Evolutionary conservation across 2,329 filamentous ascomycete species (phyloP), one percentile per base, ranked within the genome.

Genomic region (Penicillium sumatraense): DNA sequence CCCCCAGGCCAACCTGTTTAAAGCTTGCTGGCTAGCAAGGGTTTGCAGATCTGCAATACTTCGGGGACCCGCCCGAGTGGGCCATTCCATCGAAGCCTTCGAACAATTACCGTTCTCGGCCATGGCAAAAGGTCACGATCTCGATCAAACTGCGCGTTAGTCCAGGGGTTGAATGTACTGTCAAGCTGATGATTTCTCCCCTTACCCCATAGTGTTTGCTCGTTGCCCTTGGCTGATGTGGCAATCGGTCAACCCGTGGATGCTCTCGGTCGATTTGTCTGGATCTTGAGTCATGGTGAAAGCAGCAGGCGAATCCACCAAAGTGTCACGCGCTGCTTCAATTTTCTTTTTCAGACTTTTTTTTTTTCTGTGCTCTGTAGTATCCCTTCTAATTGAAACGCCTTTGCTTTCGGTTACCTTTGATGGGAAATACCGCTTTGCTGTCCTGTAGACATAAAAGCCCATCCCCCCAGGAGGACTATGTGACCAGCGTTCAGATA

Each of bases 271-370:
- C 56, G 49, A 51, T 21, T 47, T 57, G 59, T 60, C 59, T 66
- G 58, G 64, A 56, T 60, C 59, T 55, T 61, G 60, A 65, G 58
- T 64, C 61, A 68, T 63, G 50, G 65, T 64, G 62, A 66, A 62
- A 63, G 54, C 61, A 64, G 46, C 56, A 46, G 50, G 46, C 35
- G 36, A 56, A 63, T 58, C 56, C 38, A 60, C 50, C 42, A 20
- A 24, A 33, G 64, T 69, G 68, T 71, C 62, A 60, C 64, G 68
- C 33, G 20, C 24, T 54, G 38, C 58, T 38, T 56, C 54, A 56
- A 45, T 54, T 57, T 45, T 57, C 61, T 62, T 55, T 54, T 58
- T 55, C 44, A 54, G 53, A 36, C 21, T 50, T 56, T 58, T 52
- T 31, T 35, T 53, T n/a, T 11, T 55, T 58, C 49, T 35, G 21